These are phyloP conservation scores for Obelidium mucronatum DNA, from an alignment of 192 early-diverging fungal genomes.

Conservation along the genomic window DNA sequence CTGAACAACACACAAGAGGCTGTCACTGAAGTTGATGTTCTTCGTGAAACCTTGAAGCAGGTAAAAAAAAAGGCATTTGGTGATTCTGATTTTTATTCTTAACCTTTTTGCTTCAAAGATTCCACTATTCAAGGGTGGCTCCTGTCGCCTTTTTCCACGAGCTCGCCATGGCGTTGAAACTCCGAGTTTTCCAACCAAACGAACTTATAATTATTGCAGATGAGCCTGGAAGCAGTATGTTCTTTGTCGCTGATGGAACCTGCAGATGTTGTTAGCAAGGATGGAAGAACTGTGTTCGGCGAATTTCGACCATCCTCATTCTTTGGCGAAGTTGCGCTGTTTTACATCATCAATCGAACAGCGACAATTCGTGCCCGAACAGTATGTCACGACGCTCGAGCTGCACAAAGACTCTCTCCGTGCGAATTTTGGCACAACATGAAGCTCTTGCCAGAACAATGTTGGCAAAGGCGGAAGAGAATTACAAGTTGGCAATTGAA, in stretches of 20 bases:
- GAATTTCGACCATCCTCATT: conserved; percentile 49
- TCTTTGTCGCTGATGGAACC: conserved; percentile 61
- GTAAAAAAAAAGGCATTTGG: conserved; percentile 31
- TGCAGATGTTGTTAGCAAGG: conserved; percentile 60
- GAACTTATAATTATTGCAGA: conserved; percentile 54
- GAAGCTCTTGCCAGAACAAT: conserved; percentile 38
- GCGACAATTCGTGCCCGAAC: conserved; percentile 54
- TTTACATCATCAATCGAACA: conserved; percentile 61
- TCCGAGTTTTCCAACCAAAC: conserved; percentile 44
- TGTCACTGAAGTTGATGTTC: conserved; percentile 59
- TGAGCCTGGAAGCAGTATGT: conserved; percentile 56
- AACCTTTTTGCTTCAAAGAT: no score
- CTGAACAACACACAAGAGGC: conserved; percentile 41
- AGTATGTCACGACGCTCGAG: conserved; percentile 56
- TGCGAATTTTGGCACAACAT: conserved; percentile 49
- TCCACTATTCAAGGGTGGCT: conserved; percentile 56
- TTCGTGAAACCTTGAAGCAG: conserved; percentile 59
- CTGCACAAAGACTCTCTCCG: conserved; percentile 55
- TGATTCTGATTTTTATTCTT: no score
- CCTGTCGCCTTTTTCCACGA: conserved; percentile 57
- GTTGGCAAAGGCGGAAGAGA: conserved; percentile 53
- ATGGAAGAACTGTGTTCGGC: conserved; percentile 53
- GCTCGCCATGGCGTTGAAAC: conserved; percentile 55
- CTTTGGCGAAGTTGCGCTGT: conserved; percentile 66
- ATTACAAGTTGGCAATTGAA: conserved; percentile 52